Percentiles rank a stretch among this genome's conserved stretches.
phyloP scores from a whole-genome alignment of 495 filamentous ascomycete genomes.

The Neurospora pannonica region DNA sequence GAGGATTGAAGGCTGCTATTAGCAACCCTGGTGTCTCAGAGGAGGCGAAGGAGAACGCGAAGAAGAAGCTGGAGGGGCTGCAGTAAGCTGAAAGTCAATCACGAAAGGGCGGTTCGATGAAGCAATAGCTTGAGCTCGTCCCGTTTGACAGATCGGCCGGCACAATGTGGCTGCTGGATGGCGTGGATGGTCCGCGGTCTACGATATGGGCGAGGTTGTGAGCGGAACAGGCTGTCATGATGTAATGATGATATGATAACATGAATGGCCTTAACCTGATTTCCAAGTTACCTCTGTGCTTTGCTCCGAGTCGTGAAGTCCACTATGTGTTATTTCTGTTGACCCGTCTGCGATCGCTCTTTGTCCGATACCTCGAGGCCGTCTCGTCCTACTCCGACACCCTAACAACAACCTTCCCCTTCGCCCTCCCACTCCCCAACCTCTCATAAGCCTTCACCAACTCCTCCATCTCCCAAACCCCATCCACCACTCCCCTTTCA shows the following conservation, averaged over 20 bases:
- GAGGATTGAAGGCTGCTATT: conserved; percentile 36
- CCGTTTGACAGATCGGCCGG: background rate
- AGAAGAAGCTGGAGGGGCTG: conserved; percentile 19
- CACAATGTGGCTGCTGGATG: background rate
- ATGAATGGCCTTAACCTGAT: background rate
- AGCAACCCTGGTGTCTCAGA: conserved; percentile 40
- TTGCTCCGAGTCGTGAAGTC: background rate
- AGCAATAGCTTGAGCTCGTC: background rate
- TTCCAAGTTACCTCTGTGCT: background rate
- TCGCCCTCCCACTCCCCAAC: conserved; percentile 24
- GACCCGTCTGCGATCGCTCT: background rate
- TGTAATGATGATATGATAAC: background rate
- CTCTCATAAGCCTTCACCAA: conserved; percentile 22
- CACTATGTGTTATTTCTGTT: background rate
- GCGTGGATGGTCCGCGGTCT: background rate
- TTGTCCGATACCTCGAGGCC: background rate
- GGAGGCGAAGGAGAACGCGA: conserved; percentile 37
- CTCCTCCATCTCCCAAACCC: conserved; percentile 28
- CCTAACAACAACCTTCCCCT: conserved; percentile 29
- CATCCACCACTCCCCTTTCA: conserved; percentile 25
- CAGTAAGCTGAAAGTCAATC: background rate
- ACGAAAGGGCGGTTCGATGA: background rate
- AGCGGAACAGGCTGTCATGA: background rate
- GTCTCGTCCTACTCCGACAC: background rate
- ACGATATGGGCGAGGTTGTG: background rate